Evolutionary conservation across 1,139 yeast species (phyloP), one percentile per base, ranked within the genome.

Genomic region (Yamadazyma triangularis): DNA sequence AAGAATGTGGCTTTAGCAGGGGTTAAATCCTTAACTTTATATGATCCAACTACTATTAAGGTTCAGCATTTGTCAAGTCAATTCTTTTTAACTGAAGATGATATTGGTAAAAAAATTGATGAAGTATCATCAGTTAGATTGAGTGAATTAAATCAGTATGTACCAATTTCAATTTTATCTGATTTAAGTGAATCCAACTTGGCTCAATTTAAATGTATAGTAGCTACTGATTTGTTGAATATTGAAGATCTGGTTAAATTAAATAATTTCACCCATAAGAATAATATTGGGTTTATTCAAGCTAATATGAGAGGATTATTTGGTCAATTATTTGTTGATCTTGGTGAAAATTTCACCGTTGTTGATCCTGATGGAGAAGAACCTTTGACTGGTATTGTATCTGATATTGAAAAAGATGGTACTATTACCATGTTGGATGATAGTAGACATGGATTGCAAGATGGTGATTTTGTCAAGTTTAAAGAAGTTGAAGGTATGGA

Each of bases 1-100:
- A 93, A 91, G 61, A 91, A 91, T 59, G 87, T 91, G 34, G 95
- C 96, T 0, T 71, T 91, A 33, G 98, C 98, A 3, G 99, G 99
- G 46, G 98, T 91, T 47, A 93, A 91, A 63, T 82, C 95, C 12
- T 67, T 91, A 47, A 72, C 93, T n/a, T 60, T 91, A 26, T 85
- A 81, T 53, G 99, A 91, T 53, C 95, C 96, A 12, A 68, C 64
- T 11, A 74, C 78, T 0, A 82, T 84, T 13, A 59, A 68, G 38
- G 47, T 87, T 30, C 70, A 64, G 32, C 98, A 91, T 54, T 70
- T 93, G 39, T 84, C 96, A 1, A 70, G 95, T 9, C 98, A 91
- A 56, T 91, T 88, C 66, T 91, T 89, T 58, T 69, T 93, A 32
- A 52, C 72, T 8, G 79, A 75, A 41, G 50, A 53, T 1, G 96